Evolutionary conservation across 2,329 filamentous ascomycete species (phyloP), one percentile per base, ranked within the genome.

Genomic region (Aspergillus transmontanensis): DNA sequence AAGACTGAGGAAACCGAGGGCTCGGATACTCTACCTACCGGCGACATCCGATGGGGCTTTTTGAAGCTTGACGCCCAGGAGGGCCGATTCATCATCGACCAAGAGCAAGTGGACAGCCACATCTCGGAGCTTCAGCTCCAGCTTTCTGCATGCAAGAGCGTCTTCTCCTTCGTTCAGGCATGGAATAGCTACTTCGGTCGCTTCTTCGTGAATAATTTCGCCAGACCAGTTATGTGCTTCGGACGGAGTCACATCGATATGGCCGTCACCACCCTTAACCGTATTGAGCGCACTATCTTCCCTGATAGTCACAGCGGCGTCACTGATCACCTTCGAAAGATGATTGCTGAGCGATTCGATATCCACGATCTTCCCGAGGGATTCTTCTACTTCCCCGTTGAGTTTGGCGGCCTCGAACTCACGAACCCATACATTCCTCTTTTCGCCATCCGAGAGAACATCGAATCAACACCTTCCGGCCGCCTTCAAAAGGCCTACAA

Each of bases 201-300:
- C 1, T 88, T 88, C 73, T 87, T 88, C 70, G 77, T 78, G 58
- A 84, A 82, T 66, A 87, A 87, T 68, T 87, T 88, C 63, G 85
- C 83, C 9, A 82, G 82, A 59, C 82, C 85, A 4, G 83, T 84
- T 16, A 79, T 83, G 61, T 86, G 84, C 65, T 85, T 87, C 64
- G 84, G 84, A 0, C 80, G 81, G 23, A 74, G 79, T 46, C 86
- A 88, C 69, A 81, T 87, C 59, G 83, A 87, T 65, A 82, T 82
- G 76, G 83, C 86, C 60, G 78, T 87, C 58, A 72, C 76, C 3
- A 84, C 84, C 0, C 80, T 87, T 58, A 78, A 78, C 45, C 78
- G 80, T 39, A 86, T 88, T 57, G 85, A 88, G 68, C 74, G 74
- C 23, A 73, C 76, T 3, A 71, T 88, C 2, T 87, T 88, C 68